These are phyloP conservation scores for Galeopsis tetrahit DNA, from an alignment of 257 asterid genomes.

Conservation along the genomic window DNA sequence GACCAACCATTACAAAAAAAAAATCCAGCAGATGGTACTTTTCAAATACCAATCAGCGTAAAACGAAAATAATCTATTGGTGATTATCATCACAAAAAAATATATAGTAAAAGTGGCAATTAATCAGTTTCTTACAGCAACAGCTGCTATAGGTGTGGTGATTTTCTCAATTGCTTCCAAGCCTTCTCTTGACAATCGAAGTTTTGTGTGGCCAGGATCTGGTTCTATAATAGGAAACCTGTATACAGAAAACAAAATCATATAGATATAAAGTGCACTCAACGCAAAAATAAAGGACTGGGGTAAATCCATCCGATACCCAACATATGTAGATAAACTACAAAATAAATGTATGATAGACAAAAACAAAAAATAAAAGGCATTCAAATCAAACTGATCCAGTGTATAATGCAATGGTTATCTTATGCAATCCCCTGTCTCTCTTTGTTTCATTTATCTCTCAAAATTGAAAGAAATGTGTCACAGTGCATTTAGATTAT, in stretches of 20 bases:
- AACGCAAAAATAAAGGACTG: conserved; percentile 21
- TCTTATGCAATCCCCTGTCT: background rate
- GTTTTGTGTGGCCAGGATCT: conserved; percentile 96
- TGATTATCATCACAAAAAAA: background rate
- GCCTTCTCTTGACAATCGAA: conserved; percentile 86
- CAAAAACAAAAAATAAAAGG: conserved; percentile 14
- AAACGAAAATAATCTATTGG: background rate
- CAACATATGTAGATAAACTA: conserved; percentile 1
- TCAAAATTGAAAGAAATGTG: background rate
- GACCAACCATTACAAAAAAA: background rate
- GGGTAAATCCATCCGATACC: background rate
- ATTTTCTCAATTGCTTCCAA: conserved; percentile 87
- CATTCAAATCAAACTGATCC: conserved; percentile 13
- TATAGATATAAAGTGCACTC: conserved; percentile 8
- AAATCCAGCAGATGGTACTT: conserved; percentile 6
- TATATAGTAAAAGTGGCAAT: conserved; percentile 18
- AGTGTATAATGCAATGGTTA: conserved; percentile 5
- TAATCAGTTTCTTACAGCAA: conserved; percentile 72
- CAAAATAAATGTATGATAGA: background rate
- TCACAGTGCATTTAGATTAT: background rate
- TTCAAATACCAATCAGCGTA: conserved; percentile 20
- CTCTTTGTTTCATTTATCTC: background rate
- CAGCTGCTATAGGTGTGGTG: conserved; percentile 87
- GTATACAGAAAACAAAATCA: conserved; percentile 32
- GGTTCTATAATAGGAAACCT: conserved; percentile 97